Evolutionary conservation across 2,329 filamentous ascomycete species (phyloP), one percentile per base, ranked within the genome.

Genomic region (Pyricularia sp.): DNA sequence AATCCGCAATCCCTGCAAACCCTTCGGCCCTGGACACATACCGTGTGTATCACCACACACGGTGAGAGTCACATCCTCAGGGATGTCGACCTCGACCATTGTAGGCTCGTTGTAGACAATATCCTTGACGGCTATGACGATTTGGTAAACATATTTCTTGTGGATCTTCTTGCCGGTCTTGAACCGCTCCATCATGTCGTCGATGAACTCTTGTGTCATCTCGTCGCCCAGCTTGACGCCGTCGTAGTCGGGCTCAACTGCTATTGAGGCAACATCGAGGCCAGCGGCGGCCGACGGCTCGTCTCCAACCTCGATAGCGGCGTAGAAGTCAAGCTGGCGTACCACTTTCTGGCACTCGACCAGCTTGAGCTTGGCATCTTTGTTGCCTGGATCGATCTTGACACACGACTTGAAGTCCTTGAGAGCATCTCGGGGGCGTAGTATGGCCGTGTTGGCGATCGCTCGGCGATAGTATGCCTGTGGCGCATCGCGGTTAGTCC

Each of bases 31-130:
- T 1, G 57, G 70, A 24, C 12, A 62, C 60, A 10, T 77, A 91
- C 91, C 94, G 75, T 99, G 94, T 5, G 94, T 99, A 75, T 99
- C 94, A 75, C 94, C 94, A 73, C 94, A 99, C 65, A 99, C 92
- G 2, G 94, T 99, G 71, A 99, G 81, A 73, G 88, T 84, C 66
- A 88, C 86, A 65, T 88, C 91, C 60, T 90, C 79, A 6, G 88
- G 85, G 65, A 99, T 86, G 62, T 90, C 85, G 73, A 94, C 84
- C 78, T 99, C 94, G 30, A 97, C 93, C 94, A 99, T 97, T 30
- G 94, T 99, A 19, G 93, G 84, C 78, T 99, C 94, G 64, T 92
- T 87, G 75, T 93, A 93, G 60, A 96, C 88, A 66, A 99, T 84
- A 68, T 96, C 88, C 80, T 90, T 91, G 70, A 96, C 90, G 6